phyloP scores from a whole-genome alignment of 2,329 filamentous ascomycete species.

The Pseudocercospora cruenta region DNA sequence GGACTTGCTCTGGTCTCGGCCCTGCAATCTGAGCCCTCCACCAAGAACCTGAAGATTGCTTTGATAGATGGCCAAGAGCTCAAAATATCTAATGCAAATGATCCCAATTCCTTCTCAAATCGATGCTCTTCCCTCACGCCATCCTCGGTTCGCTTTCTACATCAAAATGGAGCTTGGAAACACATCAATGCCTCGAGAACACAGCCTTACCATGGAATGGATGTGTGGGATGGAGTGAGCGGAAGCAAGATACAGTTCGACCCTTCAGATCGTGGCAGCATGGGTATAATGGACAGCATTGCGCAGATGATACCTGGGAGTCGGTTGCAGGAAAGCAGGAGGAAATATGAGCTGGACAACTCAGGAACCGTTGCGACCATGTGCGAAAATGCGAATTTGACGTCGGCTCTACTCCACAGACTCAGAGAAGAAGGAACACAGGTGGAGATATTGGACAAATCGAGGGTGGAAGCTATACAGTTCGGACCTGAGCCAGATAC shows the following conservation, averaged over 20 bases:
- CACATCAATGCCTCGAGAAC: slow-evolving; percentile 73
- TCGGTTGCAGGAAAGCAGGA: slow-evolving; percentile 29
- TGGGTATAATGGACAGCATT: slow-evolving; percentile 33
- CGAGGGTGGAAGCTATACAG: slow-evolving; percentile 77
- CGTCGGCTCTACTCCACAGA: slow-evolving; percentile 68
- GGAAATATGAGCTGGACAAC: slow-evolving; percentile 30
- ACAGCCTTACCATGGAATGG: slow-evolving; percentile 92
- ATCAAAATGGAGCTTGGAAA: slow-evolving; percentile 79
- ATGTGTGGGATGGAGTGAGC: slow-evolving; percentile 95
- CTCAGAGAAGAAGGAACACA: slow-evolving; percentile 62
- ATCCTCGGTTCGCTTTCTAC: slow-evolving; percentile 78
- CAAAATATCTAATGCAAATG: slow-evolving; percentile 66
- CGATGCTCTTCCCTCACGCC: slow-evolving; percentile 94
- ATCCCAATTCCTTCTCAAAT: slow-evolving; percentile 80
- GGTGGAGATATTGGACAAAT: slow-evolving; percentile 73
- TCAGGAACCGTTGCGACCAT: slow-evolving; percentile 77
- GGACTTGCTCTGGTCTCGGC: slow-evolving; percentile 35
- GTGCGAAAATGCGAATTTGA: slow-evolving; percentile 92
- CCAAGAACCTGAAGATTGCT: slow-evolving; percentile 78
- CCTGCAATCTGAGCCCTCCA: slow-evolving; percentile 43
- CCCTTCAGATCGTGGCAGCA: slow-evolving; percentile 28
- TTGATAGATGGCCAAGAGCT: slow-evolving; percentile 91
- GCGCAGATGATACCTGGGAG: slow-evolving; percentile 36
- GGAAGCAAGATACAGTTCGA: slow-evolving; percentile 83
- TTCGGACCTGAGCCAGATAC: slow-evolving; percentile 67